A percentile compares a stretch with the other conserved stretches of the same genome.
phyloP scores from a whole-genome alignment of 179 eudicot genomes.

The Silene coronaria region DNA sequence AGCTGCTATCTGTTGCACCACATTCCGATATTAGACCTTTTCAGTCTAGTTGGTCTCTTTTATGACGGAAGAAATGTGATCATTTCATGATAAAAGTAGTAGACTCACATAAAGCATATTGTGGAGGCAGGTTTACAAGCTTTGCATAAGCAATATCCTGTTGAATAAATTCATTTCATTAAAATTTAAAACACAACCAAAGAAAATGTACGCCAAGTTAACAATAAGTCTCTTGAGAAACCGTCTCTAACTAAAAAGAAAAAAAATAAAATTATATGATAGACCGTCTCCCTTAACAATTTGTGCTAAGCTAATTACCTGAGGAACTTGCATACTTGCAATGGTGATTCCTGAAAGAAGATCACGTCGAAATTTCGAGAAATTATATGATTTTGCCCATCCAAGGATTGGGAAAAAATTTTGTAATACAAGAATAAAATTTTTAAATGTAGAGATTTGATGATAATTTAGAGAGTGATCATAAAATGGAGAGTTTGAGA shows the following conservation, averaged over 20 bases:
- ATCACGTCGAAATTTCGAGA: constrained; percentile 19
- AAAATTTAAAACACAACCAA: too few relatives aligned
- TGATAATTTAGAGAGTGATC: constrained; percentile 9
- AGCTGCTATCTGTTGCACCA: constrained; percentile 17
- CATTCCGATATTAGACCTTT: too few relatives aligned
- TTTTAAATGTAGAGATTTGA: neutral
- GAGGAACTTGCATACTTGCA: constrained; percentile 25
- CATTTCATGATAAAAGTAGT: too few relatives aligned
- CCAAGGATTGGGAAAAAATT: constrained; percentile 16
- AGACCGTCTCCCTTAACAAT: too few relatives aligned
- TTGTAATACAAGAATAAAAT: constrained; percentile 13
- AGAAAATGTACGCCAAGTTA: too few relatives aligned
- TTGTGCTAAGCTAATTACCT: constrained; percentile 5
- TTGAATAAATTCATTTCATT: too few relatives aligned
- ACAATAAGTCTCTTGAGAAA: too few relatives aligned
- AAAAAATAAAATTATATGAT: too few relatives aligned
- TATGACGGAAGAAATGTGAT: too few relatives aligned
- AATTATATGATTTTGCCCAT: constrained; percentile 19
- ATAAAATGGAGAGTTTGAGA: constrained; percentile 12
- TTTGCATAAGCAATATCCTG: constrained; percentile 28
- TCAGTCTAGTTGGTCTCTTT: too few relatives aligned
- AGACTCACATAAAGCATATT: constrained; percentile 25
- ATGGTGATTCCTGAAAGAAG: constrained; percentile 24
- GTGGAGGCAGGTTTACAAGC: constrained; percentile 19
- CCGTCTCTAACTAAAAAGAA: too few relatives aligned